Conservation (phyloP, 331 rosid genomes). For the Ulmus americana region DNA sequence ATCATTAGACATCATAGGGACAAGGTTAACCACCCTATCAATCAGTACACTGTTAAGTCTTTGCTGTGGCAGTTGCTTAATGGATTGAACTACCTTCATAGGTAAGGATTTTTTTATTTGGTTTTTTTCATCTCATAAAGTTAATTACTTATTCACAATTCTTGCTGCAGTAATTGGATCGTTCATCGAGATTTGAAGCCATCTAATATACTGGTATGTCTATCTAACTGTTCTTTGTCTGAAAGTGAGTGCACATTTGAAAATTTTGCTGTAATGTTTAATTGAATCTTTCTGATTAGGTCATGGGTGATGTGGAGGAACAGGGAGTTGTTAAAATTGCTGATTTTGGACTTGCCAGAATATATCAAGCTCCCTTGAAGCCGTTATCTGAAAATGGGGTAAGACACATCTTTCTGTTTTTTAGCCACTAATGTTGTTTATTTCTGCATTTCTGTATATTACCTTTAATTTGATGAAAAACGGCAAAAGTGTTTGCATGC, state of each 20-base stretch:
- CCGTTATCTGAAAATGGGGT: conserved; percentile 88
- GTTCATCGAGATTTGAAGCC: conserved; percentile 96
- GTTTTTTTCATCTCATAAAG: conserved; percentile 7
- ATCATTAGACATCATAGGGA: conserved; percentile 91
- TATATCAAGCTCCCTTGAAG: conserved; percentile 90
- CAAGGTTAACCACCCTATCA: conserved; percentile 71
- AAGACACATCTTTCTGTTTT: conserved; percentile 27
- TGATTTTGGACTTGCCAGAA: conserved; percentile 98
- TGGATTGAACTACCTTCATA: conserved; percentile 87
- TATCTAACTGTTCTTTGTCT: conserved; percentile 6
- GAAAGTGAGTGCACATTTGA: background rate
- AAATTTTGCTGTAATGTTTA: conserved; percentile 14
- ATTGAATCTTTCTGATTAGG: conserved; percentile 42
- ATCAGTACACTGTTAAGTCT: conserved; percentile 75
- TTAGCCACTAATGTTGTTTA: background rate
- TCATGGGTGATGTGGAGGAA: conserved; percentile 94
- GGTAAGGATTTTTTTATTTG: conserved; percentile 37
- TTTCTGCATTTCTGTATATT: background rate
- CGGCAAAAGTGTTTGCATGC: too few relatives aligned
- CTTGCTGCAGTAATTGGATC: conserved; percentile 78
- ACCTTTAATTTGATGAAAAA: too few relatives aligned
- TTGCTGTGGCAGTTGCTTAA: conserved; percentile 95
- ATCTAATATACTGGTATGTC: conserved; percentile 83
- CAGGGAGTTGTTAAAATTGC: conserved; percentile 90
- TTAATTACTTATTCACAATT: conserved; percentile 17